Evolutionary conservation across 345 rosid species (phyloP), one percentile per base, ranked within the genome.

Genomic region (Sonneratia alba): DNA sequence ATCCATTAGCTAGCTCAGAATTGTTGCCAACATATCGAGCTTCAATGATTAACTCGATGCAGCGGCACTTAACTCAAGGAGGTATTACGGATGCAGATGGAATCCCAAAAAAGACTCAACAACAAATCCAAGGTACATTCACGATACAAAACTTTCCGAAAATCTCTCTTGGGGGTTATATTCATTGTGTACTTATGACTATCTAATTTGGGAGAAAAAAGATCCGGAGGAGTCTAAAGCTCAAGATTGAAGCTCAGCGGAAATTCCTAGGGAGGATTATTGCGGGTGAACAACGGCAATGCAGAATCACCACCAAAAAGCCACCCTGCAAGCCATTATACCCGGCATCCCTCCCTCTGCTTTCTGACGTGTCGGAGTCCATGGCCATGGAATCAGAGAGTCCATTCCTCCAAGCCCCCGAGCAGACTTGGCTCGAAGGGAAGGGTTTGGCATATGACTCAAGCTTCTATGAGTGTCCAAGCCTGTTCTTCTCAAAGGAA

Each of bases 11-110:
- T 53, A 11, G 19, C 59, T 53, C 59, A 6, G 59, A 6, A 19
- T 53, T 18, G 32, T 18, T 3, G 59, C 59, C 19, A 6, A 53
- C 22, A 19, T 53, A 19, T 53, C 6, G 59, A 11, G 59, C 59
- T 18, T 6, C 22, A 19, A 27, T 27, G 32, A 27, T 27, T 27
- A 27, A 27, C 32, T 18, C 27, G 24, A 72, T 78, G 73, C 74
- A 85, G 88, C 21, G 84, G 76, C 7, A 86, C 88, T 36, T 91
- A 87, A 73, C 86, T 87, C 16, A 83, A 76, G 13, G 89, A 87
- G 76, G 88, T 84, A 40, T 67, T 89, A 71, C 74, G 77, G 76
- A 73, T 79, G n/a, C 87, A 85, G 38, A 78, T 65, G 79, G 85
- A 83, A 81, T 77, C 75, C 9, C 79, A 81, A 48, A 79, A 79